A percentile compares a stretch with the other conserved stretches of the same genome.
Evolutionary conservation across 257 asterid genomes (phyloP).

Genomic region (Mentha longifolia): DNA sequence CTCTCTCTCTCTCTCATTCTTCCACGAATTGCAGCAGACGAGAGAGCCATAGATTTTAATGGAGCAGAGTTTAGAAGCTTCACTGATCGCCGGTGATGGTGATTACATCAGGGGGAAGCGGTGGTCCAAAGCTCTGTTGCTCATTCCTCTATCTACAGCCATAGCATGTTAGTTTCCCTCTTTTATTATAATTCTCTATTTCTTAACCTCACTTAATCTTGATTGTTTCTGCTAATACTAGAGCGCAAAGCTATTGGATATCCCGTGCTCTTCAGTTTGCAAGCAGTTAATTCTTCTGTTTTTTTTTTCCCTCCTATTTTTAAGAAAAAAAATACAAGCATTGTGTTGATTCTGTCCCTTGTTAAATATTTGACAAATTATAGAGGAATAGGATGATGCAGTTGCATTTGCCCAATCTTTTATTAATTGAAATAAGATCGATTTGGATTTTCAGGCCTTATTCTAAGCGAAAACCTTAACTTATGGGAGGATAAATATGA

Average conservation of each 20-base stretch:
- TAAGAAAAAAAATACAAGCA: background rate
- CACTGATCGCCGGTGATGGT: constrained; percentile 38
- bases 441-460: constrained; percentile 35
- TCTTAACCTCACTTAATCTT: background rate
- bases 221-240: background rate
- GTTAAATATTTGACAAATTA: too few relatives aligned
- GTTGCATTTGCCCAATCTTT: background rate
- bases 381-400: too few relatives aligned
- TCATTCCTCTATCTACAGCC: constrained; percentile 34
- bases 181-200: background rate
- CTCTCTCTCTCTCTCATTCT: background rate
- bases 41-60: constrained; percentile 19
- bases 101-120: constrained; percentile 18
- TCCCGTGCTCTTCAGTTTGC: constrained; percentile 14
- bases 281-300: background rate
- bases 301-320: background rate
- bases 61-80: constrained; percentile 39
- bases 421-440: background rate
- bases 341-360: background rate
- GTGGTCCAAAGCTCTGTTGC: constrained; percentile 29
- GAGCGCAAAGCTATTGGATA: background rate
- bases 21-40: background rate
- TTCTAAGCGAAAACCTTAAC: constrained; percentile 27
- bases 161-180: constrained; percentile 44
- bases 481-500: constrained; percentile 27